Evolutionary conservation across 2,329 filamentous ascomycete genomes (phyloP).

Genomic region (Aspergillus novoparasiticus): DNA sequence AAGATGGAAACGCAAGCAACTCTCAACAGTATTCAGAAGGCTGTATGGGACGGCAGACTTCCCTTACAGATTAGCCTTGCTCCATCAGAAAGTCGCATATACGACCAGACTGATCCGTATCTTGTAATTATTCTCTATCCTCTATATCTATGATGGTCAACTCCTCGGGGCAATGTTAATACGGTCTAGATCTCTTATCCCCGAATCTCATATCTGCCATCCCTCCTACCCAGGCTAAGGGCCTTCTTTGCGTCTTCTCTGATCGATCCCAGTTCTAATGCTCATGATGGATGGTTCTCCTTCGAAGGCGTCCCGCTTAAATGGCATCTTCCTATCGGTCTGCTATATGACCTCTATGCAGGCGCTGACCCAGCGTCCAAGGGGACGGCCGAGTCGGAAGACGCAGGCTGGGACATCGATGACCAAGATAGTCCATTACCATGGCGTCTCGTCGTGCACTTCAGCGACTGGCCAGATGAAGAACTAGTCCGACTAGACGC

Average conservation of each 20-base stretch:
- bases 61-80: conserved; percentile 63
- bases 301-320: conserved; percentile 70
- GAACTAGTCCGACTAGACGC: conserved; percentile 61
- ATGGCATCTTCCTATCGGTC: conserved; percentile 71
- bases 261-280: conserved; percentile 57
- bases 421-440: conserved; percentile 47
- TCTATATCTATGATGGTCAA: background rate
- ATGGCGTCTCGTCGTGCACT: conserved; percentile 66
- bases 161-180: background rate
- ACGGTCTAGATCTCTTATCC: conserved; percentile 59
- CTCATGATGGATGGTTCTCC: conserved; percentile 64
- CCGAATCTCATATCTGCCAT: conserved; percentile 69
- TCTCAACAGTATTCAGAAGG: conserved; percentile 41
- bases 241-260: conserved; percentile 62
- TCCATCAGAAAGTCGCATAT: conserved; percentile 62
- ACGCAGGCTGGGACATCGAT: conserved; percentile 19
- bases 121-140: conserved; percentile 47
- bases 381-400: conserved; percentile 17
- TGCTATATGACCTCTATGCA: conserved; percentile 70
- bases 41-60: conserved; percentile 62
- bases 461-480: conserved; percentile 59
- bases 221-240: conserved; percentile 64
- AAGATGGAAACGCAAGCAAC: conserved; percentile 31
- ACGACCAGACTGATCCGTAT: conserved; percentile 63
- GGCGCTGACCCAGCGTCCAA: conserved; percentile 52